These are phyloP conservation scores for Colletotrichum melonis DNA, from an alignment of 2,329 filamentous ascomycete genomes.

Conservation along the genomic window DNA sequence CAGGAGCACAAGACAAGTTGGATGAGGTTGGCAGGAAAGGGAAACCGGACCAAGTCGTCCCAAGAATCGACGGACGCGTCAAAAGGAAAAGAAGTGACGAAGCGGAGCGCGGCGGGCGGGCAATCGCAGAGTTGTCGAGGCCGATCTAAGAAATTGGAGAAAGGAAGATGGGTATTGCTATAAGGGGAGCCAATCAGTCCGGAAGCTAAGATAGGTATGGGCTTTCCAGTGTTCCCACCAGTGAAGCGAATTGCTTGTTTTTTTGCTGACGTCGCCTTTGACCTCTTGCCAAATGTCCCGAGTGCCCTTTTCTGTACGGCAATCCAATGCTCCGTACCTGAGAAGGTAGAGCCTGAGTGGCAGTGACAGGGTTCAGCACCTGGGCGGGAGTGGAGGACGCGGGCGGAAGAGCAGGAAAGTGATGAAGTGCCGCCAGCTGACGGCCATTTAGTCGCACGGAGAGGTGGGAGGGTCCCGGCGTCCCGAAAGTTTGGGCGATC, in stretches of 20 bases:
- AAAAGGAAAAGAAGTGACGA: constrained; percentile 25
- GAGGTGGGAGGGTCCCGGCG: constrained; percentile 27
- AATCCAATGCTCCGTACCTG: too few species aligned
- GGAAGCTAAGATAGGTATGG: constrained; percentile 17
- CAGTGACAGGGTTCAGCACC: constrained; percentile 14
- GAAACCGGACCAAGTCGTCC: neutral
- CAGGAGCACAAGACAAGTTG: neutral
- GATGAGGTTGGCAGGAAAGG: neutral
- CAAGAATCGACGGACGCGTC: constrained; percentile 22
- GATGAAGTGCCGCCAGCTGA: neutral
- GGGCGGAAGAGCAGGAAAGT: neutral
- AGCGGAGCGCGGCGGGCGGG: constrained; percentile 26
- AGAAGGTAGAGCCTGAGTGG: neutral
- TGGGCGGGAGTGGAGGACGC: neutral
- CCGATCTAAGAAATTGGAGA: constrained; percentile 17
- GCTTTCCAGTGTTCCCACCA: constrained; percentile 2
- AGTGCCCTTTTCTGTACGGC: neutral
- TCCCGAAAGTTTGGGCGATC: constrained; percentile 26
- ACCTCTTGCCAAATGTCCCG: neutral
- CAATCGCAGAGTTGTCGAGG: constrained; percentile 25
- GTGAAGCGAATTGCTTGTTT: constrained; percentile 31
- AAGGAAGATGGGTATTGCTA: neutral
- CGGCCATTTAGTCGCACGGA: constrained; percentile 1
- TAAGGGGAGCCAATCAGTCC: constrained; percentile 24
- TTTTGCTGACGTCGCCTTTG: constrained; percentile 27